phyloP scores from a whole-genome alignment of 2,329 filamentous ascomycete species.

The Epichloe coenophiala region DNA sequence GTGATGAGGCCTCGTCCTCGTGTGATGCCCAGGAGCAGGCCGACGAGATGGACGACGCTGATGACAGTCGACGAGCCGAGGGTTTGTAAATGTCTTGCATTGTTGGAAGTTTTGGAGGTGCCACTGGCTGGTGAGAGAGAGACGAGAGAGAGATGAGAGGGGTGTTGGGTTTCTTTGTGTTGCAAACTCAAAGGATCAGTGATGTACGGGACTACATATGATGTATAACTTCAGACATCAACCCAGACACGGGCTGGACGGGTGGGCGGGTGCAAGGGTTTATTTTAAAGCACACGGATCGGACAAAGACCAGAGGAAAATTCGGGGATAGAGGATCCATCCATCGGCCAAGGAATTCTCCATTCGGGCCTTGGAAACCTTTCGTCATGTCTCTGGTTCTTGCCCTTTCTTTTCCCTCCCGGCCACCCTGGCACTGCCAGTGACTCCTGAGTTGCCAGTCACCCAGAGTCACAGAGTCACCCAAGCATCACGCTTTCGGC shows the following conservation, averaged over 20 bases:
- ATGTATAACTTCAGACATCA: neutral
- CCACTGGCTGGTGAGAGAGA: neutral
- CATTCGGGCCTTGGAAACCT: conserved; percentile 1
- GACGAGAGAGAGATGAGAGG: neutral
- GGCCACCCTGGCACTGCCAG: too few relatives aligned
- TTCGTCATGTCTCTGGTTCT: neutral
- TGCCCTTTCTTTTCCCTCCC: too few relatives aligned
- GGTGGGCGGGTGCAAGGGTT: neutral
- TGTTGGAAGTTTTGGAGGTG: neutral
- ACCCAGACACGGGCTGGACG: neutral
- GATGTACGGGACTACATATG: neutral
- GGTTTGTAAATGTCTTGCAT: neutral
- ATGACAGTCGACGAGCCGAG: conserved; percentile 1
- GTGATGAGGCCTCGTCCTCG: conserved; percentile 1
- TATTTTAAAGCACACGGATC: neutral
- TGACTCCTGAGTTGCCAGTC: too few relatives aligned
- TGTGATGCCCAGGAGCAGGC: neutral
- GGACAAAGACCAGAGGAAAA: neutral
- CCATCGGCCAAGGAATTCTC: neutral
- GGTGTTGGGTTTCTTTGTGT: neutral
- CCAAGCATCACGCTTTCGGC: conserved; percentile 1
- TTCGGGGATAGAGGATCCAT: neutral
- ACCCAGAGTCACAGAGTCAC: too few relatives aligned
- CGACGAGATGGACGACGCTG: conserved; percentile 3
- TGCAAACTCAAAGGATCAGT: neutral